Evolutionary conservation across 2,329 filamentous ascomycete species (phyloP).

Genomic region (Fusarium paranaense): DNA sequence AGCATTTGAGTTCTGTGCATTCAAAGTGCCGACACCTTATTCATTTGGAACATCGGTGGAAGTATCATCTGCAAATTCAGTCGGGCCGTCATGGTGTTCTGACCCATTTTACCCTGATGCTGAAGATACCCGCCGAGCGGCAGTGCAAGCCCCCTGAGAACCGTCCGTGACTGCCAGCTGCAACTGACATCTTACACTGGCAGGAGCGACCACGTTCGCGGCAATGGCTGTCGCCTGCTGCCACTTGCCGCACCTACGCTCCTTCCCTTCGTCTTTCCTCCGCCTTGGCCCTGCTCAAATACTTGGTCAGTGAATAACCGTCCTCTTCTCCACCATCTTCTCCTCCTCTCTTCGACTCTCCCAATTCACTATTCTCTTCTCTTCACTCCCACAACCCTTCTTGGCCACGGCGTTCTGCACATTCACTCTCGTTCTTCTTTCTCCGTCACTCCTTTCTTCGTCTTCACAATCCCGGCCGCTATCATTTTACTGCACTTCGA

Average conservation of each 20-base stretch:
- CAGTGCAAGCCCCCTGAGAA: neutral
- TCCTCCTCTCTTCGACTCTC: slow-evolving; percentile 19
- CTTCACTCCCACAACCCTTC: slow-evolving; percentile 32
- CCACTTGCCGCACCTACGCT: slow-evolving; percentile 26
- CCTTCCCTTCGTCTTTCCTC: slow-evolving; percentile 38
- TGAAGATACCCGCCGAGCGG: neutral
- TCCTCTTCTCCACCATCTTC: slow-evolving; percentile 26
- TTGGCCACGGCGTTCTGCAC: slow-evolving; percentile 32
- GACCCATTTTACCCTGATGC: neutral
- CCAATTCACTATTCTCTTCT: slow-evolving; percentile 19
- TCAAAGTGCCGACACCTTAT: neutral
- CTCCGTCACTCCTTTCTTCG: slow-evolving; percentile 44
- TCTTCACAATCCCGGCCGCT: slow-evolving; percentile 43
- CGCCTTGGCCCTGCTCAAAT: slow-evolving; percentile 35
- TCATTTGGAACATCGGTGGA: neutral
- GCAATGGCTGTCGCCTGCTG: slow-evolving; percentile 29
- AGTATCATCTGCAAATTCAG: neutral
- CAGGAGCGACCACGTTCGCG: slow-evolving; percentile 18
- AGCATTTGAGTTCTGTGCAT: neutral
- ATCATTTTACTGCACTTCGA: slow-evolving; percentile 24
- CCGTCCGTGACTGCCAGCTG: slow-evolving; percentile 16
- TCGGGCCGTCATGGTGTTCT: neutral
- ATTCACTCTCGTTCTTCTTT: slow-evolving; percentile 46
- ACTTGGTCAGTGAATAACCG: slow-evolving; percentile 45
- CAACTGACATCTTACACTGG: slow-evolving; percentile 1